Conservation (phyloP, 2,329 filamentous ascomycete genomes). For the Colletotrichum noveboracense region DNA sequence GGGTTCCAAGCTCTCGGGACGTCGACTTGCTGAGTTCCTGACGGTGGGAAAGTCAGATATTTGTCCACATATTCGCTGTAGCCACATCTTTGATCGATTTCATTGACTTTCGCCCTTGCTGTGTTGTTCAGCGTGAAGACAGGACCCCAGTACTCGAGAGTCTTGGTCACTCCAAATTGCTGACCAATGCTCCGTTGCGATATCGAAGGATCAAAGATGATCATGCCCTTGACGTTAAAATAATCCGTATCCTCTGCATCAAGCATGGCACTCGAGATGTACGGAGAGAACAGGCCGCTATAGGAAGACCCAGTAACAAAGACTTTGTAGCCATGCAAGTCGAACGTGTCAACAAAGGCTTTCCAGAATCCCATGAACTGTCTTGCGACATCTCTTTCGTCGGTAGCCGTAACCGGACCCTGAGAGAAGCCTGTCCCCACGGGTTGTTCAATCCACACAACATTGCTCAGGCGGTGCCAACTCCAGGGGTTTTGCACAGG, state of each 20-base stretch:
- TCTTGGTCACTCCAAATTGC: constrained; percentile 58
- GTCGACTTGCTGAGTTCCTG: constrained; percentile 58
- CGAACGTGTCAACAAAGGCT: constrained; percentile 76
- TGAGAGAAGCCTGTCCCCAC: constrained; percentile 72
- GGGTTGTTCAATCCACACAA: constrained; percentile 77
- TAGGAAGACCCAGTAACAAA: constrained; percentile 79
- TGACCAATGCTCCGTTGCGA: constrained; percentile 52
- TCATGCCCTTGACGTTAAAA: constrained; percentile 70
- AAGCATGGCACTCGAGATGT: constrained; percentile 76
- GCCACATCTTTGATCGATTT: constrained; percentile 61
- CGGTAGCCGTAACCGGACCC: constrained; percentile 68
- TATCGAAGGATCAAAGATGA: constrained; percentile 76
- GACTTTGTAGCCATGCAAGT: constrained; percentile 68
- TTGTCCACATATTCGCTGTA: constrained; percentile 64
- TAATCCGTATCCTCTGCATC: constrained; percentile 68
- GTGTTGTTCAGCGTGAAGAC: constrained; percentile 69
- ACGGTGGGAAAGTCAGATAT: constrained; percentile 72
- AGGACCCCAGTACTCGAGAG: constrained; percentile 62
- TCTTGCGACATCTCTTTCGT: constrained; percentile 68
- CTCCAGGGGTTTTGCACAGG: constrained; percentile 71
- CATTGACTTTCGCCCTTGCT: constrained; percentile 56
- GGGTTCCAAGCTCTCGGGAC: constrained; percentile 42
- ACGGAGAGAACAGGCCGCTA: constrained; percentile 71
- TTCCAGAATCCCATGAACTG: constrained; percentile 83
- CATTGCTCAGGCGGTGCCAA: constrained; percentile 79